Conservation (phyloP, 176 grass and related monocot genomes). For the Panicum miliaceum region DNA sequence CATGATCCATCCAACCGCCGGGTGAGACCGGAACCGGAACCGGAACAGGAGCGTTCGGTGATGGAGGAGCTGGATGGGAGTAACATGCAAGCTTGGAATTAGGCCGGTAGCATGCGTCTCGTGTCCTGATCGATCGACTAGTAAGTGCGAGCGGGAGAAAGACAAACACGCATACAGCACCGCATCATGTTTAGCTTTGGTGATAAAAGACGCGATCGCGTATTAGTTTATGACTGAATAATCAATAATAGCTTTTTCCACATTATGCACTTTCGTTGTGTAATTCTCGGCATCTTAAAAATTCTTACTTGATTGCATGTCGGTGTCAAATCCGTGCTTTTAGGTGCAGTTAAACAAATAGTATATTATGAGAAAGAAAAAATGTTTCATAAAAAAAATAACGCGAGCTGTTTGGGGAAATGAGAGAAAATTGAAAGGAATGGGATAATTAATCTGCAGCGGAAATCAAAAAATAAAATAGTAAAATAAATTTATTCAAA, state of each 20-base stretch:
- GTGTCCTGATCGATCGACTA: not conserved
- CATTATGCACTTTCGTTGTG: not conserved
- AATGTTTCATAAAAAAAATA: not conserved
- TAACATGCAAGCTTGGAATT: constrained; percentile 52
- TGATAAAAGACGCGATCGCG: not conserved
- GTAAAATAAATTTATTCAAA: not conserved
- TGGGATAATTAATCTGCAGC: too few relatives aligned
- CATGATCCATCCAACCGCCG: constrained; percentile 42
- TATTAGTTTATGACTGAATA: constrained; percentile 41
- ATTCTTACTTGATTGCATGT: not conserved
- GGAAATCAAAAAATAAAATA: not conserved
- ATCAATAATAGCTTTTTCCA: too few relatives aligned
- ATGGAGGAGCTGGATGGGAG: not conserved
- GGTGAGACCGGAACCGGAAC: constrained; percentile 1
- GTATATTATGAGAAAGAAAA: not conserved
- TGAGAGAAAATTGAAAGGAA: not conserved
- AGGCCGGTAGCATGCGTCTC: constrained; percentile 31
- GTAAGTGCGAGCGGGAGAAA: not conserved
- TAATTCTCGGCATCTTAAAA: not conserved
- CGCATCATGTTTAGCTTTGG: constrained; percentile 22
- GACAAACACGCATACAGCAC: constrained; percentile 2
- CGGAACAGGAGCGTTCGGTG: not conserved
- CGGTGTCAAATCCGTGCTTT: not conserved
- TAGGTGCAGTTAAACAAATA: not conserved
- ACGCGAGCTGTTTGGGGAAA: not conserved